Base-by-base conservation (phyloP, 148 eudicot species). In the Chenopodium formosanum region DNA sequence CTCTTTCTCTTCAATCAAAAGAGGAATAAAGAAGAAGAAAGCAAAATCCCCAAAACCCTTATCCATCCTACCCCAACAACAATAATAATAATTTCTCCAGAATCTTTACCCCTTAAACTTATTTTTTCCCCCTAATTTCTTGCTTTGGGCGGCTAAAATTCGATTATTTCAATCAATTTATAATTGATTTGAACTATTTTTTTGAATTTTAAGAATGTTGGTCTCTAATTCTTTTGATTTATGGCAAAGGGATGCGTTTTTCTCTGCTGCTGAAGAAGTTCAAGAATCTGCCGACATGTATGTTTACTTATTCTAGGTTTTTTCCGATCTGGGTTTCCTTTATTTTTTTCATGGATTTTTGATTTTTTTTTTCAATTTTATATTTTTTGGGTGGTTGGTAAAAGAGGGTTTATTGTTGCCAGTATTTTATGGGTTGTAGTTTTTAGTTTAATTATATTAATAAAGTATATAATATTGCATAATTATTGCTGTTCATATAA, bases 271-370 rank as follows among this genome's bases (percentile, higher is more conserved):
- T 31, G 98, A 95, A 77, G 96, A 93, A 86, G 97, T 95, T 77
- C 97, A 95, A 86, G 86, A 88, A 85, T 95, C 98, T 67, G 90
- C 97, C n/a, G 97, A 95, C 77, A 91, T 95, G 97, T 95, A 89
- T 84, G 92, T 87, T 20, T 71, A 13, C 37, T 32, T 78, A 0
- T 48, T 56, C 37, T 37, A 23, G 7, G 19, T 32, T 44, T 62
- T 80, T 37, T 58, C 13, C 29, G 80, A 73, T 76, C 14, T 48
- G 60, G 82, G 76, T 76, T 69, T 74, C 9, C 0, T 46, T 60
- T 29, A 27, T 7, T 56, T 44, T 78, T 6, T 32, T 44, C 19
- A 40, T 70, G 68, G 70, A 31, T 46, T 64, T 70, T 82, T 27
- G 40, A 6, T 40, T 40, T 40, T 40, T 37, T 5, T 40, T 40